Base-by-base conservation (phyloP, 805 yeast species). In the Ogataea trehalophila region DNA sequence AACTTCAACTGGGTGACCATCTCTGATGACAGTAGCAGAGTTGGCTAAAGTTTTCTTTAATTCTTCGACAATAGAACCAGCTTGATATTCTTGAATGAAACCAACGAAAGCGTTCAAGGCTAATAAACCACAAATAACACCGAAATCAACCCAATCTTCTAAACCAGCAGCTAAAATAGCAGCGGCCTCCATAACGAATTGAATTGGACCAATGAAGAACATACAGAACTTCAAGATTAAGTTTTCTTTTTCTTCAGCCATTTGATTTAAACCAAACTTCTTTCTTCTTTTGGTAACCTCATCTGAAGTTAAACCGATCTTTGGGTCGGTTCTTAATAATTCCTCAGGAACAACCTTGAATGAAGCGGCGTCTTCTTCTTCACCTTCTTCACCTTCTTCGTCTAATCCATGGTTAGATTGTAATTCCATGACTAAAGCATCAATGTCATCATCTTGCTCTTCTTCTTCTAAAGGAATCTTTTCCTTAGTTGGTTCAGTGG, bases 61-160 rank as follows among this genome's bases (percentile, higher is more conserved):
- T 72, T 90, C 97, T 49, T 89, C 96, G 60, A 90, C 97, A 79
- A 90, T 90, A 54, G 96, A 89, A 78, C 97, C 97, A 58, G 97
- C 97, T 76, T 90, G 96, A 85, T 75, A 91, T 75, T 90, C 97
- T 78, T 90, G 97, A 61, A 88, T 78, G 83, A 90, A 90, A 81
- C 97, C 97, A 70, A 90, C 97, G 63, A 75, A 74, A 56, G 97
- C 97, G 74, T 90, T 90, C 69, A 90, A 81, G 71, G 83, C 61
- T 62, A 90, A 77, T 62, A 90, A 75, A 74, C 85, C 97, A 72
- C 87, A 82, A 69, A 90, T 90, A 70, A 90, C 97, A 82, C 97
- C 97, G 78, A 90, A 90, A 81, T 90, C 97, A 67, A 90, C 96
- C 97, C 97, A 90, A 77, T 91, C 97, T 76, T 88, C 88, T 63